These are phyloP conservation scores for Fusarium piperis DNA, from an alignment of 2,329 filamentous ascomycete species.

Conservation along the genomic window DNA sequence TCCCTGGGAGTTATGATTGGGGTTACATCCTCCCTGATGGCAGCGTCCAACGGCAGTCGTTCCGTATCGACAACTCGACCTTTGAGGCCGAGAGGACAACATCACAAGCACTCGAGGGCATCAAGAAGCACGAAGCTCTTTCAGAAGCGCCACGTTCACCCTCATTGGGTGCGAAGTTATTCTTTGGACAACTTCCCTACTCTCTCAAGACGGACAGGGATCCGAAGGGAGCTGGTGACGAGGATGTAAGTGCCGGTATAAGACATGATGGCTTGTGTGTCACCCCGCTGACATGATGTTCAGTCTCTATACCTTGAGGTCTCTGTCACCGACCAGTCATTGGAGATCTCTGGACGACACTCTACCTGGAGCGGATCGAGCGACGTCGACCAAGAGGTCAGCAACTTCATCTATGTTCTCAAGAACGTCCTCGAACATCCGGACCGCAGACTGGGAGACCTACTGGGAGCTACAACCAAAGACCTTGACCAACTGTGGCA, in stretches of 20 bases:
- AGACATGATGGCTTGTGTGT: background rate
- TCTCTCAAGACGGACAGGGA: background rate
- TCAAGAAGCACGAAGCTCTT: constrained; percentile 9
- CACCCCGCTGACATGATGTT: background rate
- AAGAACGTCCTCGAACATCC: constrained; percentile 21
- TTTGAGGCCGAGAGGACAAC: constrained; percentile 18
- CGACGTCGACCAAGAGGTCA: constrained; percentile 20
- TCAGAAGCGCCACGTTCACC: background rate
- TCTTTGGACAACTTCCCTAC: constrained; percentile 12
- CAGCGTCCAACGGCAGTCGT: constrained; percentile 17
- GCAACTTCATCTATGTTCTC: constrained; percentile 28
- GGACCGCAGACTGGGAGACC: constrained; percentile 11
- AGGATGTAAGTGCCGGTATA: constrained; percentile 18
- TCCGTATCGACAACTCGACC: constrained; percentile 15
- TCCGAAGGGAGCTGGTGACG: background rate
- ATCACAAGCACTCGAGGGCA: constrained; percentile 16
- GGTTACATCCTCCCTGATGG: constrained; percentile 25
- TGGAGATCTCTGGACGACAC: constrained; percentile 18
- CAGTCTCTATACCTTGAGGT: constrained; percentile 24
- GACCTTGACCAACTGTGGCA: constrained; percentile 57
- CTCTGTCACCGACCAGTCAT: constrained; percentile 18
- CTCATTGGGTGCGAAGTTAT: constrained; percentile 14
- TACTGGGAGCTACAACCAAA: constrained; percentile 34
- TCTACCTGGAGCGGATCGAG: constrained; percentile 7
- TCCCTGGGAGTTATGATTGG: constrained; percentile 11